phyloP scores from a whole-genome alignment of 495 filamentous ascomycete genomes.

The Hypoxylon subgilvum region DNA sequence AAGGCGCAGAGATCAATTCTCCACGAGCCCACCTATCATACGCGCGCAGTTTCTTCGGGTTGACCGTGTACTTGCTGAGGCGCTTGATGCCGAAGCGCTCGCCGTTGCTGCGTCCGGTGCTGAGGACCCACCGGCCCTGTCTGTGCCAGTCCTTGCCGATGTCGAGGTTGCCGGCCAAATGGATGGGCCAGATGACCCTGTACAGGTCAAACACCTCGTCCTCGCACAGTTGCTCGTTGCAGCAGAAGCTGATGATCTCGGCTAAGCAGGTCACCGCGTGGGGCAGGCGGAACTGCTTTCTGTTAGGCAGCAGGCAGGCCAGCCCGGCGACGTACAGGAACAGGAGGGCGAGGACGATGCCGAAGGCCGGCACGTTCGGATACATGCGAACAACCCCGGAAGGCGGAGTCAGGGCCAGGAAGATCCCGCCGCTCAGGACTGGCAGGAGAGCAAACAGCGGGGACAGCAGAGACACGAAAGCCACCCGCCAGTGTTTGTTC shows the following conservation, averaged over 20 bases:
- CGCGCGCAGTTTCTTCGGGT: constrained; percentile 28
- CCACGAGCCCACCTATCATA: constrained; percentile 32
- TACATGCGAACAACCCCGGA: constrained; percentile 66
- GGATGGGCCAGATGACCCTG: constrained; percentile 33
- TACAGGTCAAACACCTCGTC: constrained; percentile 64
- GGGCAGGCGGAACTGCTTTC: constrained; percentile 65
- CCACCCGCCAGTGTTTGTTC: constrained; percentile 73
- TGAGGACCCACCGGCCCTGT: constrained; percentile 48
- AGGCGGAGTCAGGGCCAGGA: constrained; percentile 73
- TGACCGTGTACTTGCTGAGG: constrained; percentile 50
- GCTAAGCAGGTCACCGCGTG: constrained; percentile 73
- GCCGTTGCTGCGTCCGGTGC: constrained; percentile 38
- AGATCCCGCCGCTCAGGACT: constrained; percentile 76
- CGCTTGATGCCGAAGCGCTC: constrained; percentile 47
- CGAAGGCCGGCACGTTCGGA: constrained; percentile 71
- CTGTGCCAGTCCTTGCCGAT: constrained; percentile 40
- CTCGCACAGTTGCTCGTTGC: constrained; percentile 68
- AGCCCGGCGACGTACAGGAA: constrained; percentile 65
- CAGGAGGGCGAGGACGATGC: constrained; percentile 70
- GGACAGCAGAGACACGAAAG: constrained; percentile 69
- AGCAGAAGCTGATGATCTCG: constrained; percentile 78
- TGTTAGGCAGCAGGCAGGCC: constrained; percentile 57
- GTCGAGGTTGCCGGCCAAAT: constrained; percentile 45
- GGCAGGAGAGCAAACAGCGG: constrained; percentile 70
- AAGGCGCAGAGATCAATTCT: constrained; percentile 34